Conservation (phyloP, 2,329 filamentous ascomycete genomes). For the Fusarium sp. region DNA sequence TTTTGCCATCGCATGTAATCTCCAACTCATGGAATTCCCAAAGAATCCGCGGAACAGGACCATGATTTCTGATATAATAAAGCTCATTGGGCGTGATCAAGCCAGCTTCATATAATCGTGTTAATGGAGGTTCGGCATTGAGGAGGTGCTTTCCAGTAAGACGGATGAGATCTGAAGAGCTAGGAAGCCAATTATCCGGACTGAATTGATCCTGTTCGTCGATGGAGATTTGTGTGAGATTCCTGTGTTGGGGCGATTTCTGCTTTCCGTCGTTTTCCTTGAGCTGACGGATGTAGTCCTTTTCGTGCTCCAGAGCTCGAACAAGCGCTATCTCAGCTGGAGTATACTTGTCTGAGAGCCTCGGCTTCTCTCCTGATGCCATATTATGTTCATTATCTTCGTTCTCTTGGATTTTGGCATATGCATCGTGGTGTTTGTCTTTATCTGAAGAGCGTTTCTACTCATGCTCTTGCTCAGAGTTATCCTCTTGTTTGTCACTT, state of each 20-base stretch:
- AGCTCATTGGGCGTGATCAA: not conserved
- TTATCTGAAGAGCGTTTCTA: not conserved
- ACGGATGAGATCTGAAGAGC: not conserved
- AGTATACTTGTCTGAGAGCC: not conserved
- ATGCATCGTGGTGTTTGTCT: not conserved
- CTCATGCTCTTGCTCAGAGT: not conserved
- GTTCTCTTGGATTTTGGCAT: not conserved
- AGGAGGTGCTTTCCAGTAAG: not conserved
- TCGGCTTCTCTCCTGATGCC: rapidly evolving
- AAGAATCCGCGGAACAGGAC: not conserved
- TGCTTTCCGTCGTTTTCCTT: not conserved
- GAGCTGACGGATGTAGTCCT: not conserved
- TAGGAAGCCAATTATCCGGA: not conserved
- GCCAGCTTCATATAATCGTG: not conserved
- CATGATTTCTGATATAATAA: not conserved
- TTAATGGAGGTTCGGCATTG: not conserved
- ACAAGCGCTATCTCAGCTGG: not conserved
- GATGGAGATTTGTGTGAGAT: not conserved
- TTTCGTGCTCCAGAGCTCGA: rapidly evolving
- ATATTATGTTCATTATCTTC: not conserved
- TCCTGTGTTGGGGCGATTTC: not conserved
- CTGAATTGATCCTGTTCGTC: not conserved
- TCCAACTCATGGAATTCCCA: not conserved
- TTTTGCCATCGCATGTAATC: not conserved
- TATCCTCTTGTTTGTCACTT: rapidly evolving